Base-by-base conservation (phyloP, 2,329 filamentous ascomycete species). In the Karstenula rhodostoma region DNA sequence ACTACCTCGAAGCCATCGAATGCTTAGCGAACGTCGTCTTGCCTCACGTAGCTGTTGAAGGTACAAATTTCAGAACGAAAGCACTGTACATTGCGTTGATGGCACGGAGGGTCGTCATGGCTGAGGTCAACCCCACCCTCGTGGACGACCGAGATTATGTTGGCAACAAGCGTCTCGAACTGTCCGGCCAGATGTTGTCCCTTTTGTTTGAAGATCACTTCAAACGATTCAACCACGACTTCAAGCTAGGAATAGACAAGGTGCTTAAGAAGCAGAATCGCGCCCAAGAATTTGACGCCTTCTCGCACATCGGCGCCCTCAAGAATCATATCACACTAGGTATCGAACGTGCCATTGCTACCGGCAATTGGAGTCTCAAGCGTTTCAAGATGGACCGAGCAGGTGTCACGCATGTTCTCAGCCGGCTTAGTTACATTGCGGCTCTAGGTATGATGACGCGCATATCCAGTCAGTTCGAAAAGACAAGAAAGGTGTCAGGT, bases 391-490 rank as follows among this genome's bases (percentile, higher is more conserved):
- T 99, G 95, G 96, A 98, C 74, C 86, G 94, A 75, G 94, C 95
- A 23, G 95, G 95, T 74, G 93, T 99, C 23, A 98, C 96, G 0
- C 95, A 99, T 78, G 93, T 99, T 43, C 84, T 99, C 51, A 98
- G 94, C 79, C 89, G 95, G 65, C 84, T 99, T 57, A 98, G 94
- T 78, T 99, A 98, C 75, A 97, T 99, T 77, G 92, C 91, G 64
- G 95, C 95, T 29, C 86, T 99, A 29, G 96, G 96, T 64, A 99
- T 99, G 96, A 99, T 99, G 95, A 99, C 95, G 15, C 87, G 95
- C 78, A 98, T 99, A 73, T 95, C 91, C 77, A 96, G 92, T 85
- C 95, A 99, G 81, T 99, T 99, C 73, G 95, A 99, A 77, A 99
- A 99, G 85, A 98, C 95, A 2, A 85, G 95, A 69, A 99, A 99